Percentiles rank a stretch among this genome's conserved stretches.
Evolutionary conservation across 75 land plant species (phyloP).

Genomic region (Picea sitchensis): DNA sequence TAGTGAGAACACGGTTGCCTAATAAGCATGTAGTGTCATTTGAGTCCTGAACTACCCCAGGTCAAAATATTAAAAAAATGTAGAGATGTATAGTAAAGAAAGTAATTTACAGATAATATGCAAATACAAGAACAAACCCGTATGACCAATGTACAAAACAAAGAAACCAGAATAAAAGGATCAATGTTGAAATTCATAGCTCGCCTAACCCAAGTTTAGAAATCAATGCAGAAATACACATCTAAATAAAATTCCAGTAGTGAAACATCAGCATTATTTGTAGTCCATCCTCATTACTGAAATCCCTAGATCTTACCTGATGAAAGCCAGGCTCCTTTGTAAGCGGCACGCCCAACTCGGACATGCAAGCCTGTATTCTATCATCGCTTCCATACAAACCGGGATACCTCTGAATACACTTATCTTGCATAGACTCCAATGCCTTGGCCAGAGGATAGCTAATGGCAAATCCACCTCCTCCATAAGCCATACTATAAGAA

Average conservation of each 20-base stretch:
- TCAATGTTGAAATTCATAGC: too few relatives aligned
- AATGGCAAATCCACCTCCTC: constrained; percentile 83
- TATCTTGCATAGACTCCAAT: constrained; percentile 56
- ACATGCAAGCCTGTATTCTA: constrained; percentile 74
- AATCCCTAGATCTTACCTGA: constrained; percentile 37
- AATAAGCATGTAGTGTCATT: not conserved
- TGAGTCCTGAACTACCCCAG: too few relatives aligned
- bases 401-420: constrained; percentile 67
- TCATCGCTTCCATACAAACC: constrained; percentile 80
- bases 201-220: not conserved
- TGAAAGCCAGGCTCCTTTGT: constrained; percentile 81
- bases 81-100: not conserved
- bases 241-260: not conserved
- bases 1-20: not conserved
- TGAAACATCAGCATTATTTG: not conserved
- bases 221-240: not conserved
- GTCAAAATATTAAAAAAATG: not conserved
- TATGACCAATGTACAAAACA: not conserved
- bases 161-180: not conserved
- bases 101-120: too few relatives aligned
- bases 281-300: not conserved
- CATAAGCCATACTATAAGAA: constrained; percentile 72
- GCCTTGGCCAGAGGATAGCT: constrained; percentile 58
- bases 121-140: not conserved
- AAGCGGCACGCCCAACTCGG: constrained; percentile 84